Conservation (phyloP, 768 basidiomycete genomes). For the Kwoniella sp. region DNA sequence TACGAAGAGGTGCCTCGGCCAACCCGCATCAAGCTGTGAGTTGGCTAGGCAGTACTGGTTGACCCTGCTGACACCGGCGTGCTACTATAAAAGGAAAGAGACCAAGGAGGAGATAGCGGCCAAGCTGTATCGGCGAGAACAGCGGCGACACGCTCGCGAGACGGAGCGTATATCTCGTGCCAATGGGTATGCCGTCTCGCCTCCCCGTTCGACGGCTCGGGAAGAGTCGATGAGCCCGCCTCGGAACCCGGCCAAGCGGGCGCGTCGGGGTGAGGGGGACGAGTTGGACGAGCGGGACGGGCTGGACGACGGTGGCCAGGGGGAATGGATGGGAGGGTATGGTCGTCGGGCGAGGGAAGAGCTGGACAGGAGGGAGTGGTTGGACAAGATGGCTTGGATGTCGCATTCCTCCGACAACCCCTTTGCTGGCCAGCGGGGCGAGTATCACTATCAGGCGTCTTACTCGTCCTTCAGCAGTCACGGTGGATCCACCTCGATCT, state of each 20-base stretch:
- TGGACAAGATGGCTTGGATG: slow-evolving; percentile 25
- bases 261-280: not conserved
- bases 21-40: not conserved
- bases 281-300: slow-evolving; percentile 6
- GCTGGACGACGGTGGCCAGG: slow-evolving; percentile 46
- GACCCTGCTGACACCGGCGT: not conserved
- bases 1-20: not conserved
- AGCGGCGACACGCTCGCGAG: slow-evolving; percentile 23
- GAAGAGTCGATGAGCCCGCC: slow-evolving; percentile 41
- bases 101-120: slow-evolving; percentile 34
- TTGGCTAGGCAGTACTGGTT: not conserved
- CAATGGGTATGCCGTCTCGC: slow-evolving; percentile 41
- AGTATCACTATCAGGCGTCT: not conserved
- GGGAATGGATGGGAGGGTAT: slow-evolving; percentile 53
- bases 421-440: slow-evolving; percentile 3
- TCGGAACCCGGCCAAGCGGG: slow-evolving; percentile 16
- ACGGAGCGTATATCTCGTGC: slow-evolving; percentile 35
- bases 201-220: slow-evolving; percentile 27
- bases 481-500: not conserved
- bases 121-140: slow-evolving; percentile 34
- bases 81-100: slow-evolving; percentile 29
- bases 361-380: slow-evolving; percentile 13
- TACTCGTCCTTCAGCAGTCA: slow-evolving; percentile 29
- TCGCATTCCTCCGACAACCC: not conserved
- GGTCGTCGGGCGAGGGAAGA: slow-evolving; percentile 9